Base-by-base conservation (phyloP, 345 rosid species). In the Gossypium turneri region DNA sequence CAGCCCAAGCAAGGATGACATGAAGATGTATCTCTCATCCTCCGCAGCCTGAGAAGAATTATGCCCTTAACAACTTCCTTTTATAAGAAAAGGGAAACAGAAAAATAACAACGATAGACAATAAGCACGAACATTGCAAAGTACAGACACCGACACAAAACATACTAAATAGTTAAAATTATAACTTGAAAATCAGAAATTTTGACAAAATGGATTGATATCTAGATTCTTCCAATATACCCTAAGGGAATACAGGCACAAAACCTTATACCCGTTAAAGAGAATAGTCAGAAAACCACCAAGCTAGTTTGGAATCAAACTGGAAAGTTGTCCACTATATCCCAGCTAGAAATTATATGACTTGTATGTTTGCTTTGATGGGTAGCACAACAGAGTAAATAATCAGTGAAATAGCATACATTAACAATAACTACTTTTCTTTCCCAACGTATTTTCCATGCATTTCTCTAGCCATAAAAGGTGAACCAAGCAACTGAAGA, bases 1-100 rank as follows among this genome's bases (percentile, higher is more conserved):
- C 77, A 94, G 84, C 50, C 94, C 94, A 66, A 94, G 93, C 89
- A 93, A 84, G 67, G 98, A 92, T 75, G 98, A 90, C 86, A 83
- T 82, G 80, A 91, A 94, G 61, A 94, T 51, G 70, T 88, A 93
- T 80, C 87, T 86, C 82, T 93, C 97, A 59, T 91, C 97, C 82
- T 93, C 96, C 74, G 80, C 85, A 79, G 60, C 94, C 99, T 95
- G 79, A 74, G 85, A 61, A 77, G 65, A 67, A 17, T 3, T 0
- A 58, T 24, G 8, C 34, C 55, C n/a, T 64, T 29, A 55, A 20
- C 61, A 17, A 34, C 55, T 70, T 19, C 43, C 57, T 13, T 56
- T 73, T 2, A 50, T n/a, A 58, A 16, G 72, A 6, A 58, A 70
- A 70, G 16, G 7, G 57, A 52, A 12, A 67, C 19, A 19, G 34